Conservation (phyloP, 345 rosid genomes). For the Acer saccharum region DNA sequence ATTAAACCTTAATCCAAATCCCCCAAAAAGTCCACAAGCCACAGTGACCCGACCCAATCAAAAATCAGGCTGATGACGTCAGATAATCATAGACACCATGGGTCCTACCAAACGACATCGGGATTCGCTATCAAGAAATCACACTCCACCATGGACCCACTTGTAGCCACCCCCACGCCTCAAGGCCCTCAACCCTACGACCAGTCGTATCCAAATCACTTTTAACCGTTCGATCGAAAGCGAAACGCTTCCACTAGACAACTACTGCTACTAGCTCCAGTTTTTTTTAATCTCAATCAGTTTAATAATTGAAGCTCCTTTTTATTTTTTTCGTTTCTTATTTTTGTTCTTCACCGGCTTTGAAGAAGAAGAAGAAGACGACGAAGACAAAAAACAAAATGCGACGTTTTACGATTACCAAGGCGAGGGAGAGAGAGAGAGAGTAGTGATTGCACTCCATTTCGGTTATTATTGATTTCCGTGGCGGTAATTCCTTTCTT, state of each 20-base stretch:
- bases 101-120: constrained; percentile 8
- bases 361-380: background rate
- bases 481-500: constrained; percentile 48
- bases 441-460: background rate
- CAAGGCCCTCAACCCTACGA: constrained; percentile 17
- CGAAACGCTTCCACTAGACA: background rate
- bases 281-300: no score
- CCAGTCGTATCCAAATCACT: background rate
- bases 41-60: background rate
- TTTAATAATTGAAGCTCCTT: background rate
- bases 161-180: constrained; percentile 5
- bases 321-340: background rate
- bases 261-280: background rate
- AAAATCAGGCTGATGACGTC: background rate
- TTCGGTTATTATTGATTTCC: constrained; percentile 23
- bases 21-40: background rate
- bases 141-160: constrained; percentile 2
- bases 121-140: constrained; percentile 16
- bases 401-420: background rate
- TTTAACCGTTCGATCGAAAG: constrained; percentile 21
- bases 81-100: background rate
- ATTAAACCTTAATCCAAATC: background rate
- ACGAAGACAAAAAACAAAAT: background rate
- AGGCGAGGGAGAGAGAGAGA: background rate
- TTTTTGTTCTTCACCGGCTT: background rate